Conservation (phyloP, 2,329 filamentous ascomycete species). For the Parastagonospora nodorum region DNA sequence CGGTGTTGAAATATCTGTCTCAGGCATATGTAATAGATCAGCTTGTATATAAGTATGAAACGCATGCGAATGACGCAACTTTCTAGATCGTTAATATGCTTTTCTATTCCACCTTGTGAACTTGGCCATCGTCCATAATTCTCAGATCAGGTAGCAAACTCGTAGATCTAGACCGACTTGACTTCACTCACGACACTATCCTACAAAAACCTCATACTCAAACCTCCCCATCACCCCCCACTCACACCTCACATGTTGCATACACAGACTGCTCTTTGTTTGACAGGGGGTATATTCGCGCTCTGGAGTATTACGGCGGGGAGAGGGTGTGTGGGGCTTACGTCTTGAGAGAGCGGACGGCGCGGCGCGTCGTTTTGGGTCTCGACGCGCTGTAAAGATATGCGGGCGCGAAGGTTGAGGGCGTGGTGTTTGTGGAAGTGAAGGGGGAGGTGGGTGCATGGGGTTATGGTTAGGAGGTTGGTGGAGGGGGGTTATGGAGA, state of each 20-base stretch:
- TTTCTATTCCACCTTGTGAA: too few relatives aligned
- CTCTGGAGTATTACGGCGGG: neutral
- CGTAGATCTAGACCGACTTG: too few relatives aligned
- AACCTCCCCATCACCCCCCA: neutral
- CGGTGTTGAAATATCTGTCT: too few relatives aligned
- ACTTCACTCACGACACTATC: too few relatives aligned
- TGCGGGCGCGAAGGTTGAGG: neutral
- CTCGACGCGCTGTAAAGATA: neutral
- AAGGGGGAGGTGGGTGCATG: neutral
- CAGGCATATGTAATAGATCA: too few relatives aligned
- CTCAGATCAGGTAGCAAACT: too few relatives aligned
- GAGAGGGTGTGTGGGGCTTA: neutral
- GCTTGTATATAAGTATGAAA: too few relatives aligned
- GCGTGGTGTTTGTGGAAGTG: neutral
- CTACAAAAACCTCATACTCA: too few relatives aligned
- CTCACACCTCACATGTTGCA: neutral
- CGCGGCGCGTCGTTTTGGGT: neutral
- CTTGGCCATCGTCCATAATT: too few relatives aligned
- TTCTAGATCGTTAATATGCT: too few relatives aligned
- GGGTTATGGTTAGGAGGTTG: neutral
- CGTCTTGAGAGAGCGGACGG: neutral
- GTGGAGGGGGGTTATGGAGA: neutral
- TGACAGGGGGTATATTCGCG: neutral
- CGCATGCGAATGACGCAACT: too few relatives aligned
- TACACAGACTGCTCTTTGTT: neutral